A percentile compares a stretch with the other conserved stretches of the same genome.
Conservation (phyloP, 176 grass and related monocot genomes). For the Zizania latifolia region DNA sequence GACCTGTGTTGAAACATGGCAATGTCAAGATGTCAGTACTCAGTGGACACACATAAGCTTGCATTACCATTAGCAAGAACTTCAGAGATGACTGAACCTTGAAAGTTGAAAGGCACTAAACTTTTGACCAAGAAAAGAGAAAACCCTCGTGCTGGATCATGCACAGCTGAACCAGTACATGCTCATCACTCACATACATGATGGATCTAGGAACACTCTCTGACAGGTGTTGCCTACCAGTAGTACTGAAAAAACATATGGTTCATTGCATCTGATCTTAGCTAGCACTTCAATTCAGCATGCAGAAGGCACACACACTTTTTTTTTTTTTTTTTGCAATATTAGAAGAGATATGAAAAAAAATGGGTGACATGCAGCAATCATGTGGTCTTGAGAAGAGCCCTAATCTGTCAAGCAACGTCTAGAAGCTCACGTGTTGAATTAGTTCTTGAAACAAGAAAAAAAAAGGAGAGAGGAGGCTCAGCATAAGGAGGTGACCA, state of each 20-base stretch:
- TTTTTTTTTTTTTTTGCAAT: too few species aligned
- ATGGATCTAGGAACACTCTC: neutral
- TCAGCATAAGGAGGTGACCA: constrained; percentile 2
- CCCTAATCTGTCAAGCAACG: constrained; percentile 3
- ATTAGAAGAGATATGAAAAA: too few species aligned
- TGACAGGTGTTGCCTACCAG: neutral
- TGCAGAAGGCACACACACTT: neutral
- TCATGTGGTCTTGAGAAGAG: constrained; percentile 8
- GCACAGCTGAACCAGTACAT: neutral
- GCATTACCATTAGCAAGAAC: neutral
- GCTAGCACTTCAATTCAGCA: too few species aligned
- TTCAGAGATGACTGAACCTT: constrained; percentile 15
- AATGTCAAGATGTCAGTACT: too few species aligned
- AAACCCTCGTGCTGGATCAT: neutral
- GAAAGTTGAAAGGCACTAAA: too few species aligned
- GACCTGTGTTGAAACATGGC: neutral
- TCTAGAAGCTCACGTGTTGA: constrained; percentile 49
- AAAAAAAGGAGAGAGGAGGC: too few species aligned
- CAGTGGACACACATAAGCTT: neutral
- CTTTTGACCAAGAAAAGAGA: neutral
- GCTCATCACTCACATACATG: constrained; percentile 11
- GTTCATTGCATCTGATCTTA: constrained; percentile 36
- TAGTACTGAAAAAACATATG: neutral
- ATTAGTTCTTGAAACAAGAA: constrained; percentile 16
- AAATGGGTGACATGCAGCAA: neutral